phyloP scores from a whole-genome alignment of 345 rosid genomes.

The Eucalyptus tenuipes region DNA sequence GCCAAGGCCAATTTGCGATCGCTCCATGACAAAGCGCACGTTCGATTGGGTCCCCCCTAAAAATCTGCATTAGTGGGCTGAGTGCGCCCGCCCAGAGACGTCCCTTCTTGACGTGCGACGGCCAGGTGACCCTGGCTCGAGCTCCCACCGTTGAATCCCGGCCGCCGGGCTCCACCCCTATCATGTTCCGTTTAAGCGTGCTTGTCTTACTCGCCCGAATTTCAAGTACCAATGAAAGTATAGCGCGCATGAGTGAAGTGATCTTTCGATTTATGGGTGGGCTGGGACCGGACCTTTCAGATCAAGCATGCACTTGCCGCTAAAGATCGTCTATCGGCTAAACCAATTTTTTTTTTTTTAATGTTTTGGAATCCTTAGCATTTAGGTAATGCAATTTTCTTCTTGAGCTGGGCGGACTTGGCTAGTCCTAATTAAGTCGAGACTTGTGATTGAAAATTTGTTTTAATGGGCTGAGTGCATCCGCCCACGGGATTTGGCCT shows the following conservation, averaged over 20 bases:
- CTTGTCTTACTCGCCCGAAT: background rate
- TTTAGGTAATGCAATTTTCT: too few relatives aligned
- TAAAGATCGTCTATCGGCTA: background rate
- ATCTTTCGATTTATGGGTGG: background rate
- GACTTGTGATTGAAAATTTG: too few relatives aligned
- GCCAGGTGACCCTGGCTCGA: background rate
- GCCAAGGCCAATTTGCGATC: background rate
- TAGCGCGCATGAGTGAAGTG: background rate
- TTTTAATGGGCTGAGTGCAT: too few relatives aligned
- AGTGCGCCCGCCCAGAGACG: background rate
- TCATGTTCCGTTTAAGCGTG: background rate
- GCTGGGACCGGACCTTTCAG: background rate
- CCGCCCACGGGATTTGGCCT: too few relatives aligned
- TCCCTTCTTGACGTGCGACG: background rate
- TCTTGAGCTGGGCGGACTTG: background rate
- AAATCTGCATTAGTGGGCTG: background rate
- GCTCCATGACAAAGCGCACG: background rate
- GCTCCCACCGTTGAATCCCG: slow-evolving; percentile 12
- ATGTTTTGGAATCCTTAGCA: too few relatives aligned
- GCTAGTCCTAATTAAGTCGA: too few relatives aligned
- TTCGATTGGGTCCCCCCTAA: background rate
- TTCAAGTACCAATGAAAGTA: background rate
- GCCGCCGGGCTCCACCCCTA: slow-evolving; percentile 2
- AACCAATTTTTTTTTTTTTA: background rate
- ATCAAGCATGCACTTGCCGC: background rate